Evolutionary conservation across 225 moss, liverwort and hornwort species (phyloP).

Genomic region (Marchantia paleacea): DNA sequence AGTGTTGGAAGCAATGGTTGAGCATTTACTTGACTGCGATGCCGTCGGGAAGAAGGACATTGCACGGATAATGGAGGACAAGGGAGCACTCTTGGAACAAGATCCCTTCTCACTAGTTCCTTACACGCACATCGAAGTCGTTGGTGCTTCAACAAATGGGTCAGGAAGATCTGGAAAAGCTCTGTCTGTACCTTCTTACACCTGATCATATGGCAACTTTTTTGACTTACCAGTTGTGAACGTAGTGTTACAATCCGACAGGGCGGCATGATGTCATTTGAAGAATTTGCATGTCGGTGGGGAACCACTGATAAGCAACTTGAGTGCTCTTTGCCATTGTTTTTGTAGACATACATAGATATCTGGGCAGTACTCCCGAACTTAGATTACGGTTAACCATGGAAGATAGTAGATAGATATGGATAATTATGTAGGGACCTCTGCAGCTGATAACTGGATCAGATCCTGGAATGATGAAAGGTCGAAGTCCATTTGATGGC

Average conservation of each 20-base stretch:
- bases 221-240: constrained; percentile 4
- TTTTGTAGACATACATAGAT: not conserved
- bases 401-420: too few species aligned
- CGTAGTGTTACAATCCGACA: not conserved
- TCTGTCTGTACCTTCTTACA: constrained; percentile 18
- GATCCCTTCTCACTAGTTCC: constrained; percentile 75
- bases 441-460: too few species aligned
- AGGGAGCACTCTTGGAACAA: constrained; percentile 65
- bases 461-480: too few species aligned
- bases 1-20: constrained; percentile 70
- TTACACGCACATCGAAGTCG: constrained; percentile 59
- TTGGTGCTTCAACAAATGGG: constrained; percentile 45
- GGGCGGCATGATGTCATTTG: not conserved
- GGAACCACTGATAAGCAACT: not conserved
- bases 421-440: too few species aligned
- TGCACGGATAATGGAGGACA: constrained; percentile 67
- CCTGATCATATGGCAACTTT: constrained; percentile 5
- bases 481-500: too few species aligned
- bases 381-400: too few species aligned
- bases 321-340: not conserved
- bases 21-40: constrained; percentile 78
- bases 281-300: not conserved
- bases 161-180: constrained; percentile 36
- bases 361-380: not conserved
- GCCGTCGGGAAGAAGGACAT: constrained; percentile 64